Evolutionary conservation across 2,329 filamentous ascomycete species (phyloP), one percentile per base, ranked within the genome.

Genomic region (Akanthomyces lecanii): DNA sequence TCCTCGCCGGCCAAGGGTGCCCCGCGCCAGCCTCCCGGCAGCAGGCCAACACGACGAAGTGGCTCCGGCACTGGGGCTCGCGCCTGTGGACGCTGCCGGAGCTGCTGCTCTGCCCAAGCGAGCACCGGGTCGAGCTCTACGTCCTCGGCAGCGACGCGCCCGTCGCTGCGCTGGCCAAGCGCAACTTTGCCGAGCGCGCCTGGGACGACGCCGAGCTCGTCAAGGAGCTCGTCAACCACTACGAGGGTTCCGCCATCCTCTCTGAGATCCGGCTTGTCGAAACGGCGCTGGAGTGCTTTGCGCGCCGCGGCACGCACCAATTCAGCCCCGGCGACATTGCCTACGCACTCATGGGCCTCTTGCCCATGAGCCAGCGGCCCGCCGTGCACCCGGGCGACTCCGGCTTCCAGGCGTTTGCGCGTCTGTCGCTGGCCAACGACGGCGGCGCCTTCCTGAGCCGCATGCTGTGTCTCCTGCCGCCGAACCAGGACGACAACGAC

Each of bases 11-110:
- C 55, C 28, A 71, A 65, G 59, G 71, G 63, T 40, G 70, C 14
- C 60, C 68, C 47, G 65, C 73, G 33, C 71, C 74, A 5, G 5
- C 59, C 5, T 14, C 38, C 12, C 5, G 52, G 52, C 23, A 62
- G 64, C 42, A 52, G 55, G 12, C 66, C 60, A 36, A 36, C 33
- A 6, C 40, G 23, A 51, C 30, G 1, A 40, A 60, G 18, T 69
- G 67, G 71, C 69, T 81, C 14, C 69, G 72, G 8, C 70, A 78
- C 67, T 82, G 74, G 79, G 81, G 77, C 21, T 74, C 69, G 11
- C 74, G 76, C 4, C 71, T 82, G 23, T 80, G 79, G 74, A 82
- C 79, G 0, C 72, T 82, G 36, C 77, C 81, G 1, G 78, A 80
- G 65, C 64, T 70, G 8, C 63, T 71, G 1, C 67, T 71, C 16